Evolutionary conservation across 805 yeast species (phyloP).

Genomic region (Metschnikowia koreensis): DNA sequence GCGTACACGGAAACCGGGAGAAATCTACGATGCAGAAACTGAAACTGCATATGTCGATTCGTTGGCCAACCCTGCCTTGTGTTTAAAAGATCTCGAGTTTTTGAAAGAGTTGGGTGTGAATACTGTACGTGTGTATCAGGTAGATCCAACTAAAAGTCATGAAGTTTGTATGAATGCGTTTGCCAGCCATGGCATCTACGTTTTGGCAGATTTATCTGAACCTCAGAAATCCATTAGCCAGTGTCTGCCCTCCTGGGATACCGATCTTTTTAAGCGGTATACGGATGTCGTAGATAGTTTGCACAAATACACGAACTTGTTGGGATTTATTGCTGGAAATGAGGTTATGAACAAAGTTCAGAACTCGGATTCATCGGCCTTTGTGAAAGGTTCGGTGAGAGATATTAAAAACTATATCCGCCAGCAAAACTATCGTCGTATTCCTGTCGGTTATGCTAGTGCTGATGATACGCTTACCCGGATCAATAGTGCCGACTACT

Average conservation of each 20-base stretch:
- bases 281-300: slow-evolving; percentile 34
- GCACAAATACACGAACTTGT: slow-evolving; percentile 30
- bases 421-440: slow-evolving; percentile 26
- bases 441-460: slow-evolving; percentile 44
- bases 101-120: slow-evolving; percentile 67
- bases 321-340: slow-evolving; percentile 43
- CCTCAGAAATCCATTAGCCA: slow-evolving; percentile 35
- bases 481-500: slow-evolving; percentile 27
- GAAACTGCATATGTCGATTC: slow-evolving; percentile 61
- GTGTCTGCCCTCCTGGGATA: slow-evolving; percentile 35
- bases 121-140: slow-evolving; percentile 80
- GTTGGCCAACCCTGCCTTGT: slow-evolving; percentile 61
- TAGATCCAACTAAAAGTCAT: slow-evolving; percentile 57
- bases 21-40: slow-evolving; percentile 20
- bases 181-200: slow-evolving; percentile 35
- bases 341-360: slow-evolving; percentile 34
- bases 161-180: slow-evolving; percentile 31
- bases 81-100: slow-evolving; percentile 82
- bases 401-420: slow-evolving; percentile 31
- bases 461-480: slow-evolving; percentile 37
- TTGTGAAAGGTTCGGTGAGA: slow-evolving; percentile 37
- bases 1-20: slow-evolving; percentile 52
- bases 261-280: slow-evolving; percentile 29
- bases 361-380: slow-evolving; percentile 32
- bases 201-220: slow-evolving; percentile 35